phyloP scores from a whole-genome alignment of 2,329 filamentous ascomycete genomes.

The Colletotrichum sojae region DNA sequence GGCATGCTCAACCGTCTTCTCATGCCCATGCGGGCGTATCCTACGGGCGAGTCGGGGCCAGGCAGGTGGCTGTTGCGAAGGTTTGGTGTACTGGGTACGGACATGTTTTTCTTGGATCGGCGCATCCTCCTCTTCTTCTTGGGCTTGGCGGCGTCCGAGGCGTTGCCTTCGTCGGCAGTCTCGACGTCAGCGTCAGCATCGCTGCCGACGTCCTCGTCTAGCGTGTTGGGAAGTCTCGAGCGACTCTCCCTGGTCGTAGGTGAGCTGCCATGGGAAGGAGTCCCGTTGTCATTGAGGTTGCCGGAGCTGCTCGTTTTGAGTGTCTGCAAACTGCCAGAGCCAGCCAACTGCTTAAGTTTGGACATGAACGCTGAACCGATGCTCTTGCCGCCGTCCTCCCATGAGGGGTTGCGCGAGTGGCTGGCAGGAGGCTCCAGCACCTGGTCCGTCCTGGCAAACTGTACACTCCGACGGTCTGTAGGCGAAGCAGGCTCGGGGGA shows the following conservation, averaged over 20 bases:
- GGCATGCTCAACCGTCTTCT: constrained; percentile 77
- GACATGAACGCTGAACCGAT: constrained; percentile 79
- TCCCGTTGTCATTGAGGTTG: constrained; percentile 53
- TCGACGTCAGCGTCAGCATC: constrained; percentile 86
- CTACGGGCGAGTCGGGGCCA: constrained; percentile 57
- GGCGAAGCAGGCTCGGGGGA: constrained; percentile 53
- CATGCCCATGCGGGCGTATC: constrained; percentile 67
- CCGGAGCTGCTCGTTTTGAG: constrained; percentile 55
- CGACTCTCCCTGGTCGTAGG: constrained; percentile 61
- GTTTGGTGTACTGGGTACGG: constrained; percentile 76
- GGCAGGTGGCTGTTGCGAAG: constrained; percentile 55
- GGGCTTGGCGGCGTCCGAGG: constrained; percentile 61
- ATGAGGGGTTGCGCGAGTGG: constrained; percentile 75
- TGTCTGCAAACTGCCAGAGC: constrained; percentile 62
- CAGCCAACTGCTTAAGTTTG: constrained; percentile 82
- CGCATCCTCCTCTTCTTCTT: constrained; percentile 76
- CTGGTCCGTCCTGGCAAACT: constrained; percentile 75
- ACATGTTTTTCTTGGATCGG: constrained; percentile 54
- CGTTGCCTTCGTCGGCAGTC: constrained; percentile 81
- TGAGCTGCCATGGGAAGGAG: constrained; percentile 60
- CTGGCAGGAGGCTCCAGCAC: constrained; percentile 62
- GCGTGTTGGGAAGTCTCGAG: constrained; percentile 66
- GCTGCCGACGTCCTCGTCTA: constrained; percentile 70
- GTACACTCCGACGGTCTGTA: constrained; percentile 74
- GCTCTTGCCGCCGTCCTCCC: constrained; percentile 75